Evolutionary conservation across 2,329 filamentous ascomycete species (phyloP).

Genomic region (Coniochaeta hoffmannii): DNA sequence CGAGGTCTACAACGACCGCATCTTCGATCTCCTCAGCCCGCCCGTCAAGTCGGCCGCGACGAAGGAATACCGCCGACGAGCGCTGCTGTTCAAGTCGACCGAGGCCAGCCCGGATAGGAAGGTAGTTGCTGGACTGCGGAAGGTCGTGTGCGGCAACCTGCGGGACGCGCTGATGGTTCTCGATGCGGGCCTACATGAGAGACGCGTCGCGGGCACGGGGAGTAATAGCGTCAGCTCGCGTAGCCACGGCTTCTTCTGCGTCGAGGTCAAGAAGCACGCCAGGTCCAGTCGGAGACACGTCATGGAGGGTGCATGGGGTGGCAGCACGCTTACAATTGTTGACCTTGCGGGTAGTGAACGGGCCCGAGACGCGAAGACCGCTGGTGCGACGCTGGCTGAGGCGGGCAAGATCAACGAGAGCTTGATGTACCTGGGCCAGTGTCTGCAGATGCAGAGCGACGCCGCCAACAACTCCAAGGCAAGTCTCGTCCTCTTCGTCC

Average conservation of each 20-base stretch:
- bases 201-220: conserved; percentile 81
- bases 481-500: conserved; percentile 15
- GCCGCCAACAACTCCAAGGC: conserved; percentile 67
- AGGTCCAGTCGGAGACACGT: conserved; percentile 33
- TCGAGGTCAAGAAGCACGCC: conserved; percentile 82
- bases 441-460: conserved; percentile 89
- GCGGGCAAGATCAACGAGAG: conserved; percentile 98
- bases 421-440: conserved; percentile 96
- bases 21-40: conserved; percentile 81
- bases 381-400: conserved; percentile 84
- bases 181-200: conserved; percentile 80
- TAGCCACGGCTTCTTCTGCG: conserved; percentile 92
- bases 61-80: conserved; percentile 67
- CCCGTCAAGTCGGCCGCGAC: conserved; percentile 51
- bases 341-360: conserved; percentile 92
- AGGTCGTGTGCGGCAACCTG: conserved; percentile 77
- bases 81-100: conserved; percentile 85
- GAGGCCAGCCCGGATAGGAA: conserved; percentile 87
- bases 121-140: conserved; percentile 83
- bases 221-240: conserved; percentile 89
- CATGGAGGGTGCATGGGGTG: conserved; percentile 58
- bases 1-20: conserved; percentile 97
- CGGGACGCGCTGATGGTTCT: conserved; percentile 83
- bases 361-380: conserved; percentile 87
- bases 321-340: conserved; percentile 77